phyloP scores from a whole-genome alignment of 2,329 filamentous ascomycete species.

The Calonectria hawksworthii region DNA sequence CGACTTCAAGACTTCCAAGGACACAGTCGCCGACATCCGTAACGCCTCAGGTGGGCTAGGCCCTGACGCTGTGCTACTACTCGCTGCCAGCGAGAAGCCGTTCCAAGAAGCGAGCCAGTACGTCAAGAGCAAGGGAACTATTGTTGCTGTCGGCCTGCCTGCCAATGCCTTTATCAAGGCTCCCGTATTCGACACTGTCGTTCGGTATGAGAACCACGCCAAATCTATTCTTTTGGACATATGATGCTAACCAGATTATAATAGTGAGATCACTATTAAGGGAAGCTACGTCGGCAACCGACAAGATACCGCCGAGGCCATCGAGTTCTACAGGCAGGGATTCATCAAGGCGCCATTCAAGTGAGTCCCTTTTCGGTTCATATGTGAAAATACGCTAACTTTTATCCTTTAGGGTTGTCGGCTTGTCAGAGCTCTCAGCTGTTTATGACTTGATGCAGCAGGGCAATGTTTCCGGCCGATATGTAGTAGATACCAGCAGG shows the following conservation, averaged over 20 bases:
- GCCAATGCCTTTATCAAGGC: slow-evolving; percentile 84
- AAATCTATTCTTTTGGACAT: fast-evolving
- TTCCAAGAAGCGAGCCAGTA: slow-evolving; percentile 93
- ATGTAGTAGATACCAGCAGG: slow-evolving; percentile 79
- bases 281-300: slow-evolving; percentile 93
- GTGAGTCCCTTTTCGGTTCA: not conserved
- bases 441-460: slow-evolving; percentile 81
- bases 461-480: slow-evolving; percentile 78
- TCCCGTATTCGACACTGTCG: slow-evolving; percentile 87
- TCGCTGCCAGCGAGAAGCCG: slow-evolving; percentile 87
- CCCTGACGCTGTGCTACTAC: slow-evolving; percentile 85
- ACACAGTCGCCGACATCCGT: slow-evolving; percentile 81
- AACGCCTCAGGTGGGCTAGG: slow-evolving; percentile 82
- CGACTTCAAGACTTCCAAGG: slow-evolving; percentile 81
- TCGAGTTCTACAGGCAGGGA: slow-evolving; percentile 87
- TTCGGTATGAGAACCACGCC: slow-evolving; percentile 50
- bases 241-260: not conserved
- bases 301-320: slow-evolving; percentile 84
- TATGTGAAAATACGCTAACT: slow-evolving; percentile 10
- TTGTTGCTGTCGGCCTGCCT: slow-evolving; percentile 89
- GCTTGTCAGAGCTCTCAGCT: slow-evolving; percentile 80
- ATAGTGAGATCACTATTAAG: slow-evolving; percentile 86
- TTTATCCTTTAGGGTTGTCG: slow-evolving; percentile 64
- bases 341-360: slow-evolving; percentile 89
- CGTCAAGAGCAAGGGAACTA: slow-evolving; percentile 81